Evolutionary conservation across 352 stramenopile genomes (phyloP).

Genomic region (Phytophthora pistaciae): DNA sequence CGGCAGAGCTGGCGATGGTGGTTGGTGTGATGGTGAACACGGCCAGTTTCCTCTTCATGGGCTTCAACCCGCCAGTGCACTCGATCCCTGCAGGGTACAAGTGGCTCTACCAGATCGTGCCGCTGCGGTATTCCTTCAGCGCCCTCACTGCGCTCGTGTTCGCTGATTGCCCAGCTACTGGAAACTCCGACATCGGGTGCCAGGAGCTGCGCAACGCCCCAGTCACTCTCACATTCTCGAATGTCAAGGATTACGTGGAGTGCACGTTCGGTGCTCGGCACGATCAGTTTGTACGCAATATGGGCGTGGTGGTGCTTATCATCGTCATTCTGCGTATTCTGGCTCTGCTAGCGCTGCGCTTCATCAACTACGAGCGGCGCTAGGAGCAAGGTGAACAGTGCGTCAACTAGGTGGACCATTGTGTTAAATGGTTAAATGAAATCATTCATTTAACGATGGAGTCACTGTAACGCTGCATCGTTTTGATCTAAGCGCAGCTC

Average conservation of each 20-base stretch:
- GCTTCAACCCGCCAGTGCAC: constrained; percentile 70
- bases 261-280: constrained; percentile 49
- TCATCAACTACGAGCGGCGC: constrained; percentile 58
- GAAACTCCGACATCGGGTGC: constrained; percentile 32
- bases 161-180: constrained; percentile 37
- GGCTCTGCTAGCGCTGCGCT: constrained; percentile 54
- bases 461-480: not conserved
- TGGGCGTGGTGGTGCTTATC: constrained; percentile 47
- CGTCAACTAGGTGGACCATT: not conserved
- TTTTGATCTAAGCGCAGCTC: constrained; percentile 20
- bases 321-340: constrained; percentile 55
- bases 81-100: constrained; percentile 60
- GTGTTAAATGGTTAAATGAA: not conserved
- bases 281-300: constrained; percentile 47
- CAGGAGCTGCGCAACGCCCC: constrained; percentile 36
- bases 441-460: constrained; percentile 2
- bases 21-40: constrained; percentile 61
- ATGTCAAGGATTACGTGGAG: constrained; percentile 57
- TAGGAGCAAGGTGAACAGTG: constrained; percentile 19
- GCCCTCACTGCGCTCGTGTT: constrained; percentile 52
- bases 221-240: constrained; percentile 37
- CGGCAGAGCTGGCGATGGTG: constrained; percentile 52
- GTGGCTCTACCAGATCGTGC: constrained; percentile 70
- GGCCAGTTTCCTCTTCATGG: constrained; percentile 83
- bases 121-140: constrained; percentile 56